Evolutionary conservation across 2,329 filamentous ascomycete species (phyloP).

Genomic region (Pseudogymnoascus sp.): DNA sequence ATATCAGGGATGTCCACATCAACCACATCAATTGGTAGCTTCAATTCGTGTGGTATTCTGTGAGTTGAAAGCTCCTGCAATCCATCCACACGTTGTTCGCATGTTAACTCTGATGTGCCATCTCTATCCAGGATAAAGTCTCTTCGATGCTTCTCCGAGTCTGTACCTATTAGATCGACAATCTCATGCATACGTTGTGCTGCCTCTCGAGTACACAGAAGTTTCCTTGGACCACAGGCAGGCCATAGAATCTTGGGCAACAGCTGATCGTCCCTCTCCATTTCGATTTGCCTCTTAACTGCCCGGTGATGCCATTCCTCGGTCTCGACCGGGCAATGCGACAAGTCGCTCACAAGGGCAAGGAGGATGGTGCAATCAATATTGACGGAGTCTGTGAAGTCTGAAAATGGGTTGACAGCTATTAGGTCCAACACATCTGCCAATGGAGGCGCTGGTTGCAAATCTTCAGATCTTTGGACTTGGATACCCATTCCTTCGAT

Average conservation of each 20-base stretch:
- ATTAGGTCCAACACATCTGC: constrained; percentile 26
- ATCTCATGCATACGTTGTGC: constrained; percentile 57
- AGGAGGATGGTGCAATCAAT: constrained; percentile 60
- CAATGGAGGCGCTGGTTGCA: constrained; percentile 17
- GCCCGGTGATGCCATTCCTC: constrained; percentile 28
- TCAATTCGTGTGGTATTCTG: constrained; percentile 43
- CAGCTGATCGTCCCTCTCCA: constrained; percentile 52
- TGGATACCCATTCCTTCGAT: constrained; percentile 42
- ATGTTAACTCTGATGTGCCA: constrained; percentile 19
- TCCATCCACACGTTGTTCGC: constrained; percentile 24
- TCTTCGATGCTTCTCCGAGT: constrained; percentile 48
- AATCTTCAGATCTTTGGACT: constrained; percentile 25
- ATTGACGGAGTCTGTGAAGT: constrained; percentile 40
- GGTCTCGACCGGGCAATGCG: constrained; percentile 27
- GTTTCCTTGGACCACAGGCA: constrained; percentile 42
- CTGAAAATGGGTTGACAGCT: constrained; percentile 31
- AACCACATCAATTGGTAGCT: constrained; percentile 50
- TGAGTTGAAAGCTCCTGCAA: constrained; percentile 46
- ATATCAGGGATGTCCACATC: constrained; percentile 35
- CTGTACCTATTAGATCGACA: constrained; percentile 52
- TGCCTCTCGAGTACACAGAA: constrained; percentile 57
- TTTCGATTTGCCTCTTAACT: constrained; percentile 46
- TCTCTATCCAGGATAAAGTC: constrained; percentile 43
- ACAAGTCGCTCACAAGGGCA: constrained; percentile 59
- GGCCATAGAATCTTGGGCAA: constrained; percentile 56